Evolutionary conservation across 2,329 filamentous ascomycete genomes (phyloP), one percentile per base, ranked within the genome.

Genomic region (Bimuria novae-zelandiae): DNA sequence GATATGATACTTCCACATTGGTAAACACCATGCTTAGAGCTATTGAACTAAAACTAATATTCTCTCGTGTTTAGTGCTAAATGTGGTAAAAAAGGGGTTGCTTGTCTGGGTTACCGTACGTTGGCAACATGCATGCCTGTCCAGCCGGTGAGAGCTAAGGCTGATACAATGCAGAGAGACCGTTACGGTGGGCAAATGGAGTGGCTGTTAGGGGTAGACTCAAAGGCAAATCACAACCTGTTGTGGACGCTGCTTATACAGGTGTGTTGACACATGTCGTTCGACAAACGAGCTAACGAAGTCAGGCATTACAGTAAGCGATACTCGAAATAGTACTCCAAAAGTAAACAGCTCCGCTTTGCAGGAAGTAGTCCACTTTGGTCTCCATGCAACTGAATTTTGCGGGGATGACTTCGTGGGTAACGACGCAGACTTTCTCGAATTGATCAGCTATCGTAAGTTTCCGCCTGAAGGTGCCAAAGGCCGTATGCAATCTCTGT

Each of bases 21-120:
- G 56, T 59, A 46, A 23, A 44, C 30, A 7, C 16, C 7, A 12
- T 11, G 7, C 17, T 22, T 2, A 2, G 8, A n/a, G 19, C 2
- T 5, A 16, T n/a, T 29, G 1, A 12, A n/a, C n/a, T 23, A 19
- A 8, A 7, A 37, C 51, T 58, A 44, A 60, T 19, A 16, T 41
- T 14, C 1, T 4, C 27, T 25, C 12, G n/a, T n/a, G n/a, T n/a
- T n/a, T 4, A 61, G 58, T 56, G 60, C 56, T n/a, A 75, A 75
- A 56, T 75, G 73, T 50, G 61, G 55, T 17, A 68, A 70, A 40
- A 71, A 71, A 37, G 64, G 62, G 4, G 57, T 74, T 1, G 35
- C 52, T 19, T 75, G 73, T 54, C 63, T 72, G 3, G 72, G 72
- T 0, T 75, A 73, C 46, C 68, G n/a, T n/a, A n/a, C n/a, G n/a